A percentile compares a stretch with the other conserved stretches of the same genome.
Conservation (phyloP, 495 filamentous ascomycete species). For the Lindgomyces ingoldianus region DNA sequence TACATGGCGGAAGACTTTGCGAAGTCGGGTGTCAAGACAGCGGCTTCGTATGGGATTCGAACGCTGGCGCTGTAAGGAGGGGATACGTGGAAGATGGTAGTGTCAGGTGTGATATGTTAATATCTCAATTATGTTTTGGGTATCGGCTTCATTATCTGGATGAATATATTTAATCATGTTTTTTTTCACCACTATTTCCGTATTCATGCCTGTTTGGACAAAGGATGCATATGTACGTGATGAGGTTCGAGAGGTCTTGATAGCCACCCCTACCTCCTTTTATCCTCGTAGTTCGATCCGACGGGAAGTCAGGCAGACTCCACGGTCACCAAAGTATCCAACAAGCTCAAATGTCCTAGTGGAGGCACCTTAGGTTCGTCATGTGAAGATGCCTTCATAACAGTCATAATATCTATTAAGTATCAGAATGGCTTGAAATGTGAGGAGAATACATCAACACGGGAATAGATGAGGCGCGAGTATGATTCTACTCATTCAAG, state of each 20-base stretch:
- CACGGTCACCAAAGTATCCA: too few relatives aligned
- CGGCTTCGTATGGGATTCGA: background rate
- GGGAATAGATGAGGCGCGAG: too few relatives aligned
- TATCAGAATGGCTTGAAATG: too few relatives aligned
- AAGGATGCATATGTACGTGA: background rate
- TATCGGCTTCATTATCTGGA: background rate
- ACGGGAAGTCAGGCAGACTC: too few relatives aligned
- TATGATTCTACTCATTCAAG: too few relatives aligned
- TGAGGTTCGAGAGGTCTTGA: background rate
- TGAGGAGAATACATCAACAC: too few relatives aligned
- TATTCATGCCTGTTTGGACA: background rate
- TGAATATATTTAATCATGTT: background rate
- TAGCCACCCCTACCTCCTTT: background rate
- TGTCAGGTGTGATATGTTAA: background rate
- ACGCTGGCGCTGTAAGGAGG: background rate
- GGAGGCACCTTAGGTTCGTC: too few relatives aligned
- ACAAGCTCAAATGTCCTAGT: too few relatives aligned
- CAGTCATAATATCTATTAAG: too few relatives aligned
- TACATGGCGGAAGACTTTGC: conserved; percentile 11
- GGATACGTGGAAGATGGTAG: background rate
- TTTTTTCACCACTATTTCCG: background rate
- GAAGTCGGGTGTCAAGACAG: background rate
- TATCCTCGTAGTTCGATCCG: background rate
- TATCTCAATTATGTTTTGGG: background rate
- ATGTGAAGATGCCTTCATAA: too few relatives aligned